Evolutionary conservation across 2,329 filamentous ascomycete species (phyloP).

Genomic region (Curvularia sp.): DNA sequence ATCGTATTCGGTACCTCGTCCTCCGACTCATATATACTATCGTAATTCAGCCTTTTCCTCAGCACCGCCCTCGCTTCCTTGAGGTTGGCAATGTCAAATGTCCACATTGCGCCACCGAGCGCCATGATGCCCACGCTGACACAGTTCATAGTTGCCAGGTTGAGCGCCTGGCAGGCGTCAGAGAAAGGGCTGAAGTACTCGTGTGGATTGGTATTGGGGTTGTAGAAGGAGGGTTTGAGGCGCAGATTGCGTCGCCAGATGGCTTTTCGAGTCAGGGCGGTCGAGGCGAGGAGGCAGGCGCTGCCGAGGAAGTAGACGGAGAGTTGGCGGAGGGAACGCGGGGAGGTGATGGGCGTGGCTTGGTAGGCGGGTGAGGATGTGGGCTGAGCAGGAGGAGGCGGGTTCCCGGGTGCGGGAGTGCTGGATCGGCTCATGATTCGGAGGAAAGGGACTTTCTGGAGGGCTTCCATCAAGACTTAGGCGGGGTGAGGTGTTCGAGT

Average conservation of each 20-base stretch:
- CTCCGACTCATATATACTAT: conserved; percentile 57
- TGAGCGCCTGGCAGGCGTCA: conserved; percentile 83
- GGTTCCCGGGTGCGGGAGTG: conserved; percentile 27
- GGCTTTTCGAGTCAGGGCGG: conserved; percentile 68
- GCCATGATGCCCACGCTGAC: conserved; percentile 75
- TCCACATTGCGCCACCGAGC: conserved; percentile 76
- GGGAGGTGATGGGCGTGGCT: conserved; percentile 50
- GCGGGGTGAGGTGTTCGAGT: conserved; percentile 19
- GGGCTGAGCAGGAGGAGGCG: conserved; percentile 12
- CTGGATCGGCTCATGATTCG: conserved; percentile 36
- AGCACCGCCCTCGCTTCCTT: conserved; percentile 66
- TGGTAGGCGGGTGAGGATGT: conserved; percentile 19
- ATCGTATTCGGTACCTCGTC: conserved; percentile 36
- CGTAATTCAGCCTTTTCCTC: conserved; percentile 63
- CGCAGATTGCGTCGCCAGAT: conserved; percentile 68
- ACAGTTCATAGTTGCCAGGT: conserved; percentile 86
- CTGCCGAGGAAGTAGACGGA: conserved; percentile 77
- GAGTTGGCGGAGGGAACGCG: conserved; percentile 66
- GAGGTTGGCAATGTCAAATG: conserved; percentile 70
- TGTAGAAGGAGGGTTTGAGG: conserved; percentile 74
- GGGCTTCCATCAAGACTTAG: conserved; percentile 28
- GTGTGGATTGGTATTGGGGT: conserved; percentile 60
- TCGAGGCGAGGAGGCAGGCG: conserved; percentile 75
- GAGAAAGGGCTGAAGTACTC: conserved; percentile 66
- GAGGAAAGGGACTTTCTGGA: conserved; percentile 29